These are phyloP conservation scores for Psilocybe cyanescens DNA, from an alignment of 768 basidiomycete species.

Conservation along the genomic window DNA sequence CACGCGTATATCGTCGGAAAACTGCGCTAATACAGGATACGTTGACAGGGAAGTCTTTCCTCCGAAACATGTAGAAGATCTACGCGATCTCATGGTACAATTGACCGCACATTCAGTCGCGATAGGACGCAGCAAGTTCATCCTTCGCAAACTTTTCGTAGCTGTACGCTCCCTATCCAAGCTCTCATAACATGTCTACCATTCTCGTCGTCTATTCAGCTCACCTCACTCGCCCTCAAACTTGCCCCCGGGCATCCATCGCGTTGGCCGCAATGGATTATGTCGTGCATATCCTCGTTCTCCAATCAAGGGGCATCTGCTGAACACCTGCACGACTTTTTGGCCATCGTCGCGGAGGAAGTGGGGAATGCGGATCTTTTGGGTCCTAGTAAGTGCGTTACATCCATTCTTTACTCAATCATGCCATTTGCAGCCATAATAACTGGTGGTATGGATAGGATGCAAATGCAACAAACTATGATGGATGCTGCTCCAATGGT, in stretches of 20 bases:
- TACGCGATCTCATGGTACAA: slow-evolving; percentile 72
- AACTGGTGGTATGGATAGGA: slow-evolving; percentile 39
- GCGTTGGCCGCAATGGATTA: slow-evolving; percentile 78
- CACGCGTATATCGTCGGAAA: neutral
- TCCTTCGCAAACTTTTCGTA: slow-evolving; percentile 86
- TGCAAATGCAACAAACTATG: slow-evolving; percentile 67
- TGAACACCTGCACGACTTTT: slow-evolving; percentile 71
- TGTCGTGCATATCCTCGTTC: slow-evolving; percentile 63
- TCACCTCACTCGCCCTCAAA: slow-evolving; percentile 73
- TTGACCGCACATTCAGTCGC: slow-evolving; percentile 69
- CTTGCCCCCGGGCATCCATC: slow-evolving; percentile 62
- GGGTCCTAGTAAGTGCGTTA: slow-evolving; percentile 69
- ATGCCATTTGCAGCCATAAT: neutral
- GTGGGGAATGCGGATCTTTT: slow-evolving; percentile 75
- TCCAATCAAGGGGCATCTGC: slow-evolving; percentile 60
- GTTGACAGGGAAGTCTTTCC: slow-evolving; percentile 75
- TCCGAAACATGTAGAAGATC: slow-evolving; percentile 52
- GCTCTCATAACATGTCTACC: slow-evolving; percentile 7
- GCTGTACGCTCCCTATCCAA: slow-evolving; percentile 55
- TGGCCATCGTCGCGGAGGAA: slow-evolving; percentile 87
- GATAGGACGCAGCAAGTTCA: slow-evolving; percentile 64
- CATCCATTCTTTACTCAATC: neutral
- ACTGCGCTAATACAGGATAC: slow-evolving; percentile 7
- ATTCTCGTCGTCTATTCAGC: slow-evolving; percentile 35
- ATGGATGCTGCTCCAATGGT: slow-evolving; percentile 73